Conservation (phyloP, 306 rosid species). For the Chamaecrista fasciculata region DNA sequence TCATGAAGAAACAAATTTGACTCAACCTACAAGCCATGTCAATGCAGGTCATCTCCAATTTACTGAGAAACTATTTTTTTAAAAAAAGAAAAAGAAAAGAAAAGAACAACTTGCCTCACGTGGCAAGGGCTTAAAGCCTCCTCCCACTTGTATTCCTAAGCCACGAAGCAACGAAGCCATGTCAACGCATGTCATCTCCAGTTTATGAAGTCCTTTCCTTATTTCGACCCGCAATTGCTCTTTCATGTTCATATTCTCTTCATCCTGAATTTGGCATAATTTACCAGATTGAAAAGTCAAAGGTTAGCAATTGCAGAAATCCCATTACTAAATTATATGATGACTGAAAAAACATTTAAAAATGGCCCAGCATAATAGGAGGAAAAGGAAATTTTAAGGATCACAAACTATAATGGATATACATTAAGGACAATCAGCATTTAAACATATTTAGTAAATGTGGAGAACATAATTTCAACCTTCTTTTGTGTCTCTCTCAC, state of each 20-base stretch:
- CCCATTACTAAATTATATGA: neutral
- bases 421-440: conserved; percentile 12
- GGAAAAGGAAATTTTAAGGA: neutral
- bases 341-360: conserved; percentile 11
- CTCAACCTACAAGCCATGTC: neutral
- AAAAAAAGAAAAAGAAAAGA: no score
- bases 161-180: conserved; percentile 85
- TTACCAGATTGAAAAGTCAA: conserved; percentile 17
- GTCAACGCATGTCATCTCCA: conserved; percentile 64
- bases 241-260: conserved; percentile 71
- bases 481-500: conserved; percentile 89
- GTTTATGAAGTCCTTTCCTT: conserved; percentile 51
- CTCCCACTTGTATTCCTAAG: conserved; percentile 76
- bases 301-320: neutral
- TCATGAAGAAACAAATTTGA: neutral
- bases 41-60: neutral
- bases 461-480: conserved; percentile 44
- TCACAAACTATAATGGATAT: neutral
- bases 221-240: conserved; percentile 74
- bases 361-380: neutral
- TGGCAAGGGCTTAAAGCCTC: conserved; percentile 42
- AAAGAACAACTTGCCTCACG: conserved; percentile 52
- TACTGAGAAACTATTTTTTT: conserved; percentile 15
- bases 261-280: conserved; percentile 60
- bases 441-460: neutral